Conservation (phyloP, 164 flowering plant species). For the Nelumbo lutea region DNA sequence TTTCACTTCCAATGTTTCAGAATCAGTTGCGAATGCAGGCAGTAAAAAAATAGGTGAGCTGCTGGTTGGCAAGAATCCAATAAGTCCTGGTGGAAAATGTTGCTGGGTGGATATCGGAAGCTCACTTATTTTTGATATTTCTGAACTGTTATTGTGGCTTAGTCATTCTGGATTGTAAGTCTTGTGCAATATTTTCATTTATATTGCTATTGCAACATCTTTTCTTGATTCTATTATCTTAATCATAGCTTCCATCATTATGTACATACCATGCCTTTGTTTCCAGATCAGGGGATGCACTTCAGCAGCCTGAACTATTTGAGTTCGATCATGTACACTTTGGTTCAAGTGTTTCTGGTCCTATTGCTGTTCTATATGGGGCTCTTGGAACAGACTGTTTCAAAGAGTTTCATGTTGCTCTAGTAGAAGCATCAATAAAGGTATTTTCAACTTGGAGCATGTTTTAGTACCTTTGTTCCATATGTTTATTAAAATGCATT, state of each 20-base stretch:
- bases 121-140: constrained; percentile 53
- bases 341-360: constrained; percentile 51
- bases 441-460: constrained; percentile 26
- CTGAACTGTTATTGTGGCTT: constrained; percentile 65
- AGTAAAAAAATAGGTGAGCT: constrained; percentile 32
- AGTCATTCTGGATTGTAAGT: constrained; percentile 38
- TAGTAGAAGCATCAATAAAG: constrained; percentile 72
- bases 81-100: constrained; percentile 63
- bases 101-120: constrained; percentile 97
- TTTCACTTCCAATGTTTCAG: constrained; percentile 21
- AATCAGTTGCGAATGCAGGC: constrained; percentile 17
- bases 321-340: constrained; percentile 86
- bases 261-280: constrained; percentile 7
- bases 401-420: constrained; percentile 58
- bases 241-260: neutral
- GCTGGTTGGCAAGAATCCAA: constrained; percentile 52
- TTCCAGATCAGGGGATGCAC: constrained; percentile 47
- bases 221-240: neutral
- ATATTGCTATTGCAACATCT: neutral
- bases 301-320: constrained; percentile 80
- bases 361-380: constrained; percentile 79
- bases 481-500: neutral
- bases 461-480: neutral
- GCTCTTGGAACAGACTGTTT: constrained; percentile 93
- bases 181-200: neutral